These are phyloP conservation scores for Combretum micranthum DNA, from an alignment of 345 rosid species.

Conservation along the genomic window DNA sequence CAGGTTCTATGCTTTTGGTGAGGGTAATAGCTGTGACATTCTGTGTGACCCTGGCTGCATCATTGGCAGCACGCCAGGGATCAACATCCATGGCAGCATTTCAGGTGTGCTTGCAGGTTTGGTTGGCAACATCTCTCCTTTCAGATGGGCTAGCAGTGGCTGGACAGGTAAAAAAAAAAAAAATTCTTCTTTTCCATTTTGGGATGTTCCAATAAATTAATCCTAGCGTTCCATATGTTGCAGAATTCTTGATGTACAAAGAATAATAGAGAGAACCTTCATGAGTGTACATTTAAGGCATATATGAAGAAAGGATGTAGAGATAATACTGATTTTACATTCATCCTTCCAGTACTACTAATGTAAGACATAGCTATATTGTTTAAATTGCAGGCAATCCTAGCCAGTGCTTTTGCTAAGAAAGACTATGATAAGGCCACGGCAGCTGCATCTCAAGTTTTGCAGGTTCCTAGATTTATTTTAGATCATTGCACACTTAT, in stretches of 20 bases:
- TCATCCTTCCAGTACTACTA: too few species aligned
- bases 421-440: slow-evolving; percentile 61
- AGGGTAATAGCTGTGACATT: slow-evolving; percentile 85
- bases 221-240: not conserved
- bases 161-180: slow-evolving; percentile 85
- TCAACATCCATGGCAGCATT: slow-evolving; percentile 88
- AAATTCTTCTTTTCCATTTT: not conserved
- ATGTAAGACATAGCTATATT: not conserved
- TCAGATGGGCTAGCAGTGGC: slow-evolving; percentile 96
- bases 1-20: slow-evolving; percentile 77
- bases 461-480: slow-evolving; percentile 48
- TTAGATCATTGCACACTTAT: not conserved
- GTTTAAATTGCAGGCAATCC: slow-evolving; percentile 44
- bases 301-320: too few species aligned
- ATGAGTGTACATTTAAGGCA: too few species aligned
- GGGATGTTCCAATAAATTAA: not conserved
- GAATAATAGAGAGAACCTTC: too few species aligned
- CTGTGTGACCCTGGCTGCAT: too few species aligned
- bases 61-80: slow-evolving; percentile 82
- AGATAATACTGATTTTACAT: not conserved
- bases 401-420: slow-evolving; percentile 81
- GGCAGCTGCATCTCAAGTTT: slow-evolving; percentile 69
- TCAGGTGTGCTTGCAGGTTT: slow-evolving; percentile 95
- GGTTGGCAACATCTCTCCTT: slow-evolving; percentile 93
- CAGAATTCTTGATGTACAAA: too few species aligned